Evolutionary conservation across 352 stramenopile genomes (phyloP).

Genomic region (Pythium dissimile): DNA sequence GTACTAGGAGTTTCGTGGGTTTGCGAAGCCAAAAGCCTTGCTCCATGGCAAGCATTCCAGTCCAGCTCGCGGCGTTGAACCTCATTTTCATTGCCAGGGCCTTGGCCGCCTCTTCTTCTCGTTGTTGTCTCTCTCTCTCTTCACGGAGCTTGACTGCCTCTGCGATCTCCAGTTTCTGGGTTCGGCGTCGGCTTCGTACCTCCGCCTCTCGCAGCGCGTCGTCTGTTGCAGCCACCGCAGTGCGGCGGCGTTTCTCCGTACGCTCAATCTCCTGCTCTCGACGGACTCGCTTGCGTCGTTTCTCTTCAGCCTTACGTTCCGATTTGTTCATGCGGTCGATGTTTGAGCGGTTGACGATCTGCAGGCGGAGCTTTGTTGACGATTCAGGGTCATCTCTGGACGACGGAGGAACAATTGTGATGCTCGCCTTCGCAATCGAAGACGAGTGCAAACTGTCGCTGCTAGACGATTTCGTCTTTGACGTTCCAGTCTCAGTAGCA

Average conservation of each 20-base stretch:
- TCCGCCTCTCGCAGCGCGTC: conserved; percentile 81
- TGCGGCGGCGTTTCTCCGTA: conserved; percentile 72
- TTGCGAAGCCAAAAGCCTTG: conserved; percentile 60
- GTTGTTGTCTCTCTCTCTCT: conserved; percentile 49
- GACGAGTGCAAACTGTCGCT: conserved; percentile 4
- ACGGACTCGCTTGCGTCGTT: conserved; percentile 62
- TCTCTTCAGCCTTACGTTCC: conserved; percentile 84
- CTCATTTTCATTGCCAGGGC: conserved; percentile 51
- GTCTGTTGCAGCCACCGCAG: conserved; percentile 71
- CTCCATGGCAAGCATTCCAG: conserved; percentile 41
- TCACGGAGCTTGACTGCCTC: conserved; percentile 56
- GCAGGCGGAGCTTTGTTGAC: conserved; percentile 53
- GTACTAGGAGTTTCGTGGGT: conserved; percentile 51
- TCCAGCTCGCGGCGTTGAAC: conserved; percentile 56
- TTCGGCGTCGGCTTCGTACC: conserved; percentile 54
- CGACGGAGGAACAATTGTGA: conserved; percentile 3
- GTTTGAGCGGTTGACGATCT: conserved; percentile 62
- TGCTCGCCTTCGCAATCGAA: conserved; percentile 14
- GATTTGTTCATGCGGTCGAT: conserved; percentile 81
- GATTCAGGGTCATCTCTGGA: conserved; percentile 15
- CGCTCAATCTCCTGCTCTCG: conserved; percentile 77
- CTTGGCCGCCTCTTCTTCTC: conserved; percentile 45
- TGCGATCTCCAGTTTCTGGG: conserved; percentile 69
- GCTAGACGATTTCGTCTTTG: background rate
- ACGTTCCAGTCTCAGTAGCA: background rate